Percentiles rank a stretch among this genome's conserved stretches.
Conservation (phyloP, 2,329 filamentous ascomycete species). For the Fusarium pseudoanthophilum region DNA sequence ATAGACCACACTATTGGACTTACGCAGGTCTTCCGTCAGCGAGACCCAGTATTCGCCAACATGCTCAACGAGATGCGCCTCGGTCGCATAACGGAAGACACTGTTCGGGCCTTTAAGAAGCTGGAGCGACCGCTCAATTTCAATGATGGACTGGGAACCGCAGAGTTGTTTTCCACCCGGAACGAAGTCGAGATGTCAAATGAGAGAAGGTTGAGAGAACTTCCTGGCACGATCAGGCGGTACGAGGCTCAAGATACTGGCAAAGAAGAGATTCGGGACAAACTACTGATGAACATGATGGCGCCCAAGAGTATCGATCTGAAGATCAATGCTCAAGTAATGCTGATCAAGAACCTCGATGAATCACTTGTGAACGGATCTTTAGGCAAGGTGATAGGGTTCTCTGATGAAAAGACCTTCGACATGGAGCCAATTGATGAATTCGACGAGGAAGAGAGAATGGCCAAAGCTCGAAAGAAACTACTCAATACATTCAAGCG, state of each 20-base stretch:
- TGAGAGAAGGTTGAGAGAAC: slow-evolving; percentile 73
- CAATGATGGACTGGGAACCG: slow-evolving; percentile 75
- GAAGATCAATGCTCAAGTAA: slow-evolving; percentile 94
- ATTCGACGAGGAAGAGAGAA: slow-evolving; percentile 53
- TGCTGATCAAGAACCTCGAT: slow-evolving; percentile 99
- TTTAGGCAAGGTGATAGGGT: slow-evolving; percentile 77
- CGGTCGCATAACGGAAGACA: slow-evolving; percentile 80
- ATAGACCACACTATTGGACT: slow-evolving; percentile 96
- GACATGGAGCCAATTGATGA: slow-evolving; percentile 55
- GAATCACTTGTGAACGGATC: slow-evolving; percentile 94
- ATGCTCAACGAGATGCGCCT: slow-evolving; percentile 99
- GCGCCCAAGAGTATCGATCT: slow-evolving; percentile 82
- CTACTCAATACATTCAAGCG: slow-evolving; percentile 61
- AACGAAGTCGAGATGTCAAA: slow-evolving; percentile 92
- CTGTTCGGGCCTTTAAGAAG: slow-evolving; percentile 78
- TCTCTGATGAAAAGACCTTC: slow-evolving; percentile 54
- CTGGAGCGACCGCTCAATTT: slow-evolving; percentile 78
- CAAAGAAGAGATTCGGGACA: slow-evolving; percentile 77
- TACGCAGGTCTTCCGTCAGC: slow-evolving; percentile 96
- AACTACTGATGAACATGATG: slow-evolving; percentile 89
- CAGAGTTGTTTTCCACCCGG: slow-evolving; percentile 93
- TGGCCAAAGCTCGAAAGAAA: slow-evolving; percentile 64
- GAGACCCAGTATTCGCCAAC: slow-evolving; percentile 84
- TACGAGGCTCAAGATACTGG: slow-evolving; percentile 84
- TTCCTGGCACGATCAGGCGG: slow-evolving; percentile 73